Conservation (phyloP, 2,329 filamentous ascomycete species). For the Diaporthe aspalathi region DNA sequence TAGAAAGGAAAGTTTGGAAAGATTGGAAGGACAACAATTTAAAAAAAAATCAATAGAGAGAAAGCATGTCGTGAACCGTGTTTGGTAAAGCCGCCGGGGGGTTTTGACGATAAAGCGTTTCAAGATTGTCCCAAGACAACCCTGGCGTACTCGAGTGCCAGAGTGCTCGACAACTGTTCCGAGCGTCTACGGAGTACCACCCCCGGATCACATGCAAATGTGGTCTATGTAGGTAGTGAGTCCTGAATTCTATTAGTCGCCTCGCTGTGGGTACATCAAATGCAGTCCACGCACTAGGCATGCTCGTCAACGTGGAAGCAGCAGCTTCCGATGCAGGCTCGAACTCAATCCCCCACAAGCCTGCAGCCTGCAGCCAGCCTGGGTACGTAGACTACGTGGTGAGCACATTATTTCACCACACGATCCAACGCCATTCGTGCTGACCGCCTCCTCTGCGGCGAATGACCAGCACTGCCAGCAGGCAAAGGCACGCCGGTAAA, state of each 20-base stretch:
- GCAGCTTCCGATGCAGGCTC: conserved; percentile 32
- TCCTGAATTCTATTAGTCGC: no score
- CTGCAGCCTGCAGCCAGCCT: not conserved
- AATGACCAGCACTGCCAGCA: not conserved
- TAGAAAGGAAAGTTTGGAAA: not conserved
- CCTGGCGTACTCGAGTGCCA: not conserved
- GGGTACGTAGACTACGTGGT: not conserved
- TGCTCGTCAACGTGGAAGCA: conserved; percentile 17
- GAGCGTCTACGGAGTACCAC: no score
- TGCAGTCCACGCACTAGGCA: not conserved
- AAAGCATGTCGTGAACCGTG: not conserved
- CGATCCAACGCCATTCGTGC: conserved; percentile 6
- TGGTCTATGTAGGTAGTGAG: not conserved
- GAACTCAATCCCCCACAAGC: not conserved
- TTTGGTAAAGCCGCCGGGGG: not conserved
- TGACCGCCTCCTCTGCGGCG: conserved; percentile 5
- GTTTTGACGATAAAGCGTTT: conserved; percentile 32
- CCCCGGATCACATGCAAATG: conserved; percentile 34
- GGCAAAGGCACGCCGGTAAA: not conserved
- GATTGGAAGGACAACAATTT: not conserved
- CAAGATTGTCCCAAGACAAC: conserved; percentile 36
- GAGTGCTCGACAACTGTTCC: no score
- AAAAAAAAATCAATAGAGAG: not conserved
- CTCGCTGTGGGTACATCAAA: not conserved
- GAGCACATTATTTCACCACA: conserved; percentile 18